Evolutionary conservation across 176 grass and related monocot genomes (phyloP), one percentile per base, ranked within the genome.

Genomic region (Oryza australiensis): DNA sequence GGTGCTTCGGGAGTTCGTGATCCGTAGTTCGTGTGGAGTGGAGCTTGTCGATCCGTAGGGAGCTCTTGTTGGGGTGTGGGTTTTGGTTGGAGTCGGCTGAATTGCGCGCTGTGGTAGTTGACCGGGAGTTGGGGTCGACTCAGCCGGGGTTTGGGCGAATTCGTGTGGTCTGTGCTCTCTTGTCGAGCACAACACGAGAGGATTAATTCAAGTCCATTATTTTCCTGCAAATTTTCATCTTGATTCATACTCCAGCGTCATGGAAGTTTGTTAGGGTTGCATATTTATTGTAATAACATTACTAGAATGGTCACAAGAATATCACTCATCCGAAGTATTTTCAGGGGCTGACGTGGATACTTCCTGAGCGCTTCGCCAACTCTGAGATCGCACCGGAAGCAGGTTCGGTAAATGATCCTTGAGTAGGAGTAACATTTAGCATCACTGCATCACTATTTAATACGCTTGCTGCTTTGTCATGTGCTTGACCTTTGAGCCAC

Each of bases 311-410:
- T 57, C 22, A 9, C 5, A 20, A 20, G 16, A 26, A 63, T 82
- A 34, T 83, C 79, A 22, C 32, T 57, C 72, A 30, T 37, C 64
- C 22, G 20, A 55, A 77, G 14, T 62, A 28, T 75, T 85, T 80
- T 62, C 76, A 95, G 96, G 93, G 90, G 20, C 77, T 99, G 15
- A 95, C 91, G 4, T 99, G 93, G 96, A 87, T 99, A 74, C 96
- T 99, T 10, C 93, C 96, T 0, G 96, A 99, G 77, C 93, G 96
- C 40, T 99, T 99, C 12, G 92, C 91, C 75, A 94, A 95, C 85
- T 99, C 93, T 2, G 91, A 99, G 80, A 99, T 99, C 33, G 89
- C 82, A 8, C 93, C 93, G 3, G 96, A 99, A 93, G 96, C 96
- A 99, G 91, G 96, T 99, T 23, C 20, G 66, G 38, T 82, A 38